Conservation (phyloP, 768 basidiomycete species). For the Collybia sp. region DNA sequence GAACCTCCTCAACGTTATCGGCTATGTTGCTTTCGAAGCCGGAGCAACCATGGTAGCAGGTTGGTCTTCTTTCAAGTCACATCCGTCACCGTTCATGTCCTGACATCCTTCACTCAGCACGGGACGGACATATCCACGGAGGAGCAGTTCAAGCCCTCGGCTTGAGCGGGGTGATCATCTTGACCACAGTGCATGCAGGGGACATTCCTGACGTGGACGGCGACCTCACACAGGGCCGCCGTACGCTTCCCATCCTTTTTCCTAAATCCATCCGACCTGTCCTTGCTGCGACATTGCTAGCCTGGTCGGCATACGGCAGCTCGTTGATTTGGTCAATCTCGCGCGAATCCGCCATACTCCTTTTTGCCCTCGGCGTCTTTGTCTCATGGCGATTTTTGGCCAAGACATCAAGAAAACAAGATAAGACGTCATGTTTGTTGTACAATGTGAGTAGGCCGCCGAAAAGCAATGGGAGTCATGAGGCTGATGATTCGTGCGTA, state of each 20-base stretch:
- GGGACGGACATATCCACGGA: too few species aligned
- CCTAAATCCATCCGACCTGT: constrained; percentile 4
- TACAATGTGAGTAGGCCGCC: background rate
- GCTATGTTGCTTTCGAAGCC: constrained; percentile 8
- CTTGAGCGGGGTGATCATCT: constrained; percentile 5
- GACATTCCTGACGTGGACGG: constrained; percentile 9
- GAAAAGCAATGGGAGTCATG: background rate
- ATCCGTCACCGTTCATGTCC: too few species aligned
- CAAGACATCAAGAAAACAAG: background rate
- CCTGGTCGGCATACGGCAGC: background rate
- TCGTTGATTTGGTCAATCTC: background rate
- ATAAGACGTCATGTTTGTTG: background rate
- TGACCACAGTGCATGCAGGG: constrained; percentile 8
- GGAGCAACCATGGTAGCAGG: constrained; percentile 6
- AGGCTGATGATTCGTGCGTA: background rate
- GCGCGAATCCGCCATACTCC: background rate
- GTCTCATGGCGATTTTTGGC: background rate
- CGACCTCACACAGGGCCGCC: constrained; percentile 6
- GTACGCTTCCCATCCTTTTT: constrained; percentile 7
- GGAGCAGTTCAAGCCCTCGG: background rate
- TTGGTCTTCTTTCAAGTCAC: background rate
- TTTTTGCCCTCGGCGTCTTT: background rate
- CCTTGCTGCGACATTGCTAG: background rate
- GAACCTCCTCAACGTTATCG: constrained; percentile 8
- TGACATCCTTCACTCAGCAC: too few species aligned